These are phyloP conservation scores for Dendrobium catenatum DNA, from an alignment of 106 monocot species.

Conservation along the genomic window DNA sequence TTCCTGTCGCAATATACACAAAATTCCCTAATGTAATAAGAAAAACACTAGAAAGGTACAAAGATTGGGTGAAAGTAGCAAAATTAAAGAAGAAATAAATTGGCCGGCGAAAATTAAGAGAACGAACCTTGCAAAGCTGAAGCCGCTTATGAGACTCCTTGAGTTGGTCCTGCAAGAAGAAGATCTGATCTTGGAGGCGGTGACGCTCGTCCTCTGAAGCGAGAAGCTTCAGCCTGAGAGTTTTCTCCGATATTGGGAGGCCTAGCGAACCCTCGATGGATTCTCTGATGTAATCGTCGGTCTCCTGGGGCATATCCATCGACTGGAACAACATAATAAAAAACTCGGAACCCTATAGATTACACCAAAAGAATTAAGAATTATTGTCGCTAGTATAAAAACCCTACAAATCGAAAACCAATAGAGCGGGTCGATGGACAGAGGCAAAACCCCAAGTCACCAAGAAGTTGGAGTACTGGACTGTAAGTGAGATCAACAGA, in stretches of 20 bases:
- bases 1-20: conserved; percentile 29
- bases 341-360: too few relatives aligned
- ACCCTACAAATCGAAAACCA: background rate
- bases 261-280: conserved; percentile 69
- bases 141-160: conserved; percentile 41
- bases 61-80: background rate
- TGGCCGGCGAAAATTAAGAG: background rate
- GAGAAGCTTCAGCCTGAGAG: conserved; percentile 61
- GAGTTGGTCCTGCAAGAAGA: conserved; percentile 63
- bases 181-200: conserved; percentile 76
- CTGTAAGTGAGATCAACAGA: background rate
- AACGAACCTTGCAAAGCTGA: conserved; percentile 42
- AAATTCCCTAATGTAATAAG: background rate
- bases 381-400: too few relatives aligned
- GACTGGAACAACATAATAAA: background rate
- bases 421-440: background rate
- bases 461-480: background rate
- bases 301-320: conserved; percentile 46
- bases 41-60: background rate
- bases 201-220: conserved; percentile 66
- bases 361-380: too few relatives aligned
- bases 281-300: conserved; percentile 66
- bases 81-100: background rate
- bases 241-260: conserved; percentile 52
- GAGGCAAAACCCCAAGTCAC: background rate